Percentiles rank a stretch among this genome's conserved stretches.
Conservation (phyloP, 805 yeast genomes). For the Spathaspora boniae region DNA sequence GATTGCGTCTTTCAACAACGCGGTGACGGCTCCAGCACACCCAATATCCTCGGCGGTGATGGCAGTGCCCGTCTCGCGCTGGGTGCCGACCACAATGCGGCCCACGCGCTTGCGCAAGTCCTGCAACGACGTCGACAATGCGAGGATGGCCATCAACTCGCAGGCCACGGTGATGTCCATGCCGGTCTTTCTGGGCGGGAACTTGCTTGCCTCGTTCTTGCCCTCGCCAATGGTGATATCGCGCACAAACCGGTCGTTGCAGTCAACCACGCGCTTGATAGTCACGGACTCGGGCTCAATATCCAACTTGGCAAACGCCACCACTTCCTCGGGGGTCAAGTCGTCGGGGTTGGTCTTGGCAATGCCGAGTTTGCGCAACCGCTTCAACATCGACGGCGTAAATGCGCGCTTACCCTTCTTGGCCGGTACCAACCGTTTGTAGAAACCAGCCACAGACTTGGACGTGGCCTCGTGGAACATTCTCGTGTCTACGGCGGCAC, state of each 20-base stretch:
- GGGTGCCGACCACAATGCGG: conserved; percentile 82
- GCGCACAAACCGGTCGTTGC: conserved; percentile 88
- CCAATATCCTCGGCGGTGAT: conserved; percentile 94
- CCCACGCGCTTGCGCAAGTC: conserved; percentile 91
- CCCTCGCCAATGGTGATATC: conserved; percentile 89
- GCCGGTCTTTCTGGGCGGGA: conserved; percentile 79
- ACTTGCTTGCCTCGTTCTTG: conserved; percentile 77
- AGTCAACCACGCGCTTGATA: conserved; percentile 90
- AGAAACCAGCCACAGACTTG: conserved; percentile 70
- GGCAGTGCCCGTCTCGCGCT: conserved; percentile 65
- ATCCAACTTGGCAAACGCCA: conserved; percentile 74
- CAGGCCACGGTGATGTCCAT: conserved; percentile 96
- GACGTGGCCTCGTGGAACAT: conserved; percentile 93
- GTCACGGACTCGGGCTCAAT: conserved; percentile 89
- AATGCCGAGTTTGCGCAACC: conserved; percentile 81
- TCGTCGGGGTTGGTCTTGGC: conserved; percentile 74
- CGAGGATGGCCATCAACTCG: conserved; percentile 94
- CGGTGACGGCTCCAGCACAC: conserved; percentile 93
- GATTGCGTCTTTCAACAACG: conserved; percentile 90
- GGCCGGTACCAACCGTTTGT: conserved; percentile 80
- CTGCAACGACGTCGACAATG: conserved; percentile 69
- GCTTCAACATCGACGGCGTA: conserved; percentile 71
- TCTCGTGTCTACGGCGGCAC: conserved; percentile 96
- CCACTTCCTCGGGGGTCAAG: conserved; percentile 72
- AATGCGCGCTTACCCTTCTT: conserved; percentile 78